These are phyloP conservation scores for Atkinsonella hypoxylon DNA, from an alignment of 2,329 filamentous ascomycete species.

Conservation along the genomic window DNA sequence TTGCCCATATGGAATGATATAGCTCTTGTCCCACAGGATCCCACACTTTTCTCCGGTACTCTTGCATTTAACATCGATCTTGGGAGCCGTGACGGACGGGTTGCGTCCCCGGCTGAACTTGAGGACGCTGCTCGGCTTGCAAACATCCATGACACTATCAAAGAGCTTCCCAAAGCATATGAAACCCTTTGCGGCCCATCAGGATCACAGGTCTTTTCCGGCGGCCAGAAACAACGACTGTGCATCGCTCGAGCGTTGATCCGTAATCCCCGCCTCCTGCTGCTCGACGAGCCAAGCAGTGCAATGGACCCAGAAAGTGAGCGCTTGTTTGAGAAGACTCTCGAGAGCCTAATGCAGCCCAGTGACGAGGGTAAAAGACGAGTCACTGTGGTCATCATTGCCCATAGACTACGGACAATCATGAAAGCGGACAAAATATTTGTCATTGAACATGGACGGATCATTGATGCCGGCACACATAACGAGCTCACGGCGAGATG, in stretches of 20 bases:
- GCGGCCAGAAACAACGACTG: background rate
- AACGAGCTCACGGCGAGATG: background rate
- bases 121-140: background rate
- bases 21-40: background rate
- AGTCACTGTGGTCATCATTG: background rate
- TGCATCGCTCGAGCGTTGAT: background rate
- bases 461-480: background rate
- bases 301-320: background rate
- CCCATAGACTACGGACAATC: background rate
- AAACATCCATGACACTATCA: background rate
- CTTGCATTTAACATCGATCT: background rate
- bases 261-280: background rate
- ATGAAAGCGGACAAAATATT: background rate
- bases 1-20: constrained; percentile 6
- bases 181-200: background rate
- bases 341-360: constrained; percentile 4
- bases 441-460: background rate
- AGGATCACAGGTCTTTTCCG: background rate
- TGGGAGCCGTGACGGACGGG: background rate
- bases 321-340: background rate
- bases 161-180: background rate
- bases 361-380: background rate
- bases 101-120: background rate
- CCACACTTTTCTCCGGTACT: background rate
- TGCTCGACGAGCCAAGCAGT: background rate